Percentiles rank a stretch among this genome's conserved stretches.
Conservation (phyloP, 345 rosid genomes). For the Melastoma malabathricum region DNA sequence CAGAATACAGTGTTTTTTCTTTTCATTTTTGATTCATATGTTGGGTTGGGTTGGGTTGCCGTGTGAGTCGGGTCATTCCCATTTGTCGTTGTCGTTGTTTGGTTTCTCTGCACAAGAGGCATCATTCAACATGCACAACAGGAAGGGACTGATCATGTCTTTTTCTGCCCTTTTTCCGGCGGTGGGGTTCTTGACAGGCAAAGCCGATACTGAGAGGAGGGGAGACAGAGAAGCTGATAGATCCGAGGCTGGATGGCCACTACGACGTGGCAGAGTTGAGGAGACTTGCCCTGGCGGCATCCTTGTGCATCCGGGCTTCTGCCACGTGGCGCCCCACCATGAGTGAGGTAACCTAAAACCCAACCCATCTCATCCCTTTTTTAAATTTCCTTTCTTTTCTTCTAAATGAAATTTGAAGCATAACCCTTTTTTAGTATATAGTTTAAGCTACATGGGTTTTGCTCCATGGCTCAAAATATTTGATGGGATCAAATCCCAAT, state of each 20-base stretch:
- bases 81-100: too few species aligned
- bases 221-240: constrained; percentile 50
- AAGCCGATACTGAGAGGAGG: constrained; percentile 54
- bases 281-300: constrained; percentile 65
- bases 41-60: too few species aligned
- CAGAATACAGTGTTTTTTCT: too few species aligned
- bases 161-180: not conserved
- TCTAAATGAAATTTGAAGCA: not conserved
- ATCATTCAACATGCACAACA: too few species aligned
- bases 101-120: too few species aligned
- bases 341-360: constrained; percentile 44
- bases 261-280: constrained; percentile 44
- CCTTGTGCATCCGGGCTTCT: constrained; percentile 75
- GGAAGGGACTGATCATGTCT: not conserved
- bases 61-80: too few species aligned
- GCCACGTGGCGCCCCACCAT: constrained; percentile 77
- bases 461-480: too few species aligned
- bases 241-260: constrained; percentile 63
- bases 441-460: too few species aligned
- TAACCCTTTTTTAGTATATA: too few species aligned
- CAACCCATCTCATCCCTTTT: not conserved
- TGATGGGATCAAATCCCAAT: too few species aligned
- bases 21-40: too few species aligned
- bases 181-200: constrained; percentile 31
- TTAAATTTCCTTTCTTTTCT: constrained; percentile 14